Percentiles rank a stretch among this genome's conserved stretches.
Evolutionary conservation across 228 moss, liverwort and hornwort species (phyloP).

Genomic region (Sphagnum magellanicum): DNA sequence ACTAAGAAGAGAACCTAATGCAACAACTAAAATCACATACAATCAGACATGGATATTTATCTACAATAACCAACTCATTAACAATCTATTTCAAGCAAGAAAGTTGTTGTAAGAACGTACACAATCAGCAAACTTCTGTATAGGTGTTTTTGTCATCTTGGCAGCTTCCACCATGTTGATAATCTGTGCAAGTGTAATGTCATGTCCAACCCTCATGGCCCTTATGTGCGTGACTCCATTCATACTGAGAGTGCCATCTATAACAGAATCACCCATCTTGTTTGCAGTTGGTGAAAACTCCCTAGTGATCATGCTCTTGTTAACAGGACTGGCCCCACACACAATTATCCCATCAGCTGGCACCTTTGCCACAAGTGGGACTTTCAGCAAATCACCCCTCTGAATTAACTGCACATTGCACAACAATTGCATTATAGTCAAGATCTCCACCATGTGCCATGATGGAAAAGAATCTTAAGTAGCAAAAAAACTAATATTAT

Average conservation of each 20-base stretch:
- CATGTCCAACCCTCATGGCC: slow-evolving; percentile 80
- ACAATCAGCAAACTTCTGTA: slow-evolving; percentile 91
- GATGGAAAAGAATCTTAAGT: too few relatives aligned
- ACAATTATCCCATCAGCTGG: slow-evolving; percentile 76
- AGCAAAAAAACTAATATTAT: too few relatives aligned
- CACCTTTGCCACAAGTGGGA: slow-evolving; percentile 84
- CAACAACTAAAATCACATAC: too few relatives aligned
- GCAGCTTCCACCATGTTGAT: slow-evolving; percentile 94
- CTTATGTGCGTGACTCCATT: slow-evolving; percentile 82
- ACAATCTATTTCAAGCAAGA: too few relatives aligned
- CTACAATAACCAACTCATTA: too few relatives aligned
- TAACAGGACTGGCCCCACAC: slow-evolving; percentile 74
- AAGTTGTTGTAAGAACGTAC: slow-evolving; percentile 5
- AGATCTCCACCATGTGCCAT: too few relatives aligned
- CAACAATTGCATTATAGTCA: too few relatives aligned
- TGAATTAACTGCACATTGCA: slow-evolving; percentile 79
- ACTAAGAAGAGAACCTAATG: too few relatives aligned
- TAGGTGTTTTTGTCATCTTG: slow-evolving; percentile 96
- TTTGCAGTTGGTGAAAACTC: slow-evolving; percentile 79
- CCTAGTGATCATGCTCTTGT: slow-evolving; percentile 98
- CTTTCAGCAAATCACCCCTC: slow-evolving; percentile 79
- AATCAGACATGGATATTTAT: too few relatives aligned
- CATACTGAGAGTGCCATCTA: slow-evolving; percentile 86
- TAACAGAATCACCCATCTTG: slow-evolving; percentile 54
- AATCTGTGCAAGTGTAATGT: slow-evolving; percentile 83